These are phyloP conservation scores for Vitis rotundifolia DNA, from an alignment of 164 flowering plant species.

Conservation along the genomic window DNA sequence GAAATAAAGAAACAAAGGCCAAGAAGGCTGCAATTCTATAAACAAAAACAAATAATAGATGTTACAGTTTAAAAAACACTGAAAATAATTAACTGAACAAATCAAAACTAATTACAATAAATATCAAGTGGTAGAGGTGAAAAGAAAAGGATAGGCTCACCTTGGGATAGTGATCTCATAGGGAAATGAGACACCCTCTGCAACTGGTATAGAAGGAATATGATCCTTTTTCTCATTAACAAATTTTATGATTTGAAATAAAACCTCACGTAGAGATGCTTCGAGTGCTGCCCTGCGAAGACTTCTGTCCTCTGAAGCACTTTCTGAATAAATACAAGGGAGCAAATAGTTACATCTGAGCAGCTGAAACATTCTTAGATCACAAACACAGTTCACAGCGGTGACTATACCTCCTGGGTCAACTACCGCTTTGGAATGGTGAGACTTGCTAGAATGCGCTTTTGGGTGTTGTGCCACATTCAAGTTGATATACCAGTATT, in stretches of 20 bases:
- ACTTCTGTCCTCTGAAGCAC: slow-evolving; percentile 63
- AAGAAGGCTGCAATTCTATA: too few relatives aligned
- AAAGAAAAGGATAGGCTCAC: slow-evolving; percentile 31
- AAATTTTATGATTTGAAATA: slow-evolving; percentile 91
- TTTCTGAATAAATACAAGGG: slow-evolving; percentile 37
- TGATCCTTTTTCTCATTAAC: slow-evolving; percentile 98
- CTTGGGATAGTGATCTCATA: slow-evolving; percentile 91
- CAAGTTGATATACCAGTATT: slow-evolving; percentile 90
- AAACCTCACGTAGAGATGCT: slow-evolving; percentile 76
- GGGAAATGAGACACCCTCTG: slow-evolving; percentile 78
- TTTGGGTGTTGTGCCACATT: slow-evolving; percentile 70
- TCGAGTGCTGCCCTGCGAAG: slow-evolving; percentile 74
- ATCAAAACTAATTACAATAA: neutral
- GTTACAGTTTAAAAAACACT: too few relatives aligned
- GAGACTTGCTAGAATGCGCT: slow-evolving; percentile 65
- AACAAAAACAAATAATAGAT: too few relatives aligned
- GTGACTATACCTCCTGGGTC: slow-evolving; percentile 71
- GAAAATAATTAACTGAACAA: too few relatives aligned
- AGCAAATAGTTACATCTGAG: neutral
- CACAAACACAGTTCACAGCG: neutral
- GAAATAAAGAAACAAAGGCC: too few relatives aligned
- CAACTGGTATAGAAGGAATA: slow-evolving; percentile 75
- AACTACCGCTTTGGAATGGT: slow-evolving; percentile 64
- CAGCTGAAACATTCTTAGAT: neutral
- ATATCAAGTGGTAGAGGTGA: neutral